A percentile compares a stretch with the other conserved stretches of the same genome.
These are phyloP conservation scores for Gaertneriomyces semiglobifer DNA, from an alignment of 192 early-diverging fungal genomes.

Conservation along the genomic window DNA sequence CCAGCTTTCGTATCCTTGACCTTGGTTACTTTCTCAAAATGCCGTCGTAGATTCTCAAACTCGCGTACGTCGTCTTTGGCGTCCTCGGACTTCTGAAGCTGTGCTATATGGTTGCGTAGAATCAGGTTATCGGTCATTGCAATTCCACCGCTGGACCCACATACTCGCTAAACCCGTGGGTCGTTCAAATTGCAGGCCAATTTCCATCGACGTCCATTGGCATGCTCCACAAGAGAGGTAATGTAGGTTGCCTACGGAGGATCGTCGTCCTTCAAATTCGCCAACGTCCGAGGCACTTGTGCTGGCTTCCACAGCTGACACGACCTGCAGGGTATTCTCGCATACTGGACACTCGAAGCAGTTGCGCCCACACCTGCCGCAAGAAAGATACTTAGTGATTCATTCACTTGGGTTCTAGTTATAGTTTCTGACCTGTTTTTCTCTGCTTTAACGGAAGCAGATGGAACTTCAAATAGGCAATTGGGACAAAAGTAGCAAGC, in stretches of 20 bases:
- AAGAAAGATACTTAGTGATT: neutral
- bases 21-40: constrained; percentile 77
- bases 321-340: constrained; percentile 71
- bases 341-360: constrained; percentile 93
- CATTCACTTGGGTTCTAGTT: neutral
- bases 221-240: constrained; percentile 83
- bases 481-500: constrained; percentile 92
- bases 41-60: constrained; percentile 76
- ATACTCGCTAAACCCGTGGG: constrained; percentile 84
- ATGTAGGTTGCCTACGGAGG: constrained; percentile 43
- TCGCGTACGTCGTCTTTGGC: constrained; percentile 68
- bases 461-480: constrained; percentile 94
- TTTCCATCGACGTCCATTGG: constrained; percentile 89
- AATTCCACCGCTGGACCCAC: neutral
- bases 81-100: constrained; percentile 79
- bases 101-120: constrained; percentile 40
- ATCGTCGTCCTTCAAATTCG: neutral
- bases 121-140: neutral
- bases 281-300: constrained; percentile 15
- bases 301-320: constrained; percentile 53
- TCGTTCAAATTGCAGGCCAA: constrained; percentile 89
- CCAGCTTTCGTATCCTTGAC: constrained; percentile 5
- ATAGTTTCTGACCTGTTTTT: constrained; percentile 64
- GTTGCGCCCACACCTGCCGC: constrained; percentile 76
- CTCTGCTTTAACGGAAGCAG: constrained; percentile 94